These are phyloP conservation scores for Eucalyptus brandiana DNA, from an alignment of 345 rosid genomes.

Conservation along the genomic window DNA sequence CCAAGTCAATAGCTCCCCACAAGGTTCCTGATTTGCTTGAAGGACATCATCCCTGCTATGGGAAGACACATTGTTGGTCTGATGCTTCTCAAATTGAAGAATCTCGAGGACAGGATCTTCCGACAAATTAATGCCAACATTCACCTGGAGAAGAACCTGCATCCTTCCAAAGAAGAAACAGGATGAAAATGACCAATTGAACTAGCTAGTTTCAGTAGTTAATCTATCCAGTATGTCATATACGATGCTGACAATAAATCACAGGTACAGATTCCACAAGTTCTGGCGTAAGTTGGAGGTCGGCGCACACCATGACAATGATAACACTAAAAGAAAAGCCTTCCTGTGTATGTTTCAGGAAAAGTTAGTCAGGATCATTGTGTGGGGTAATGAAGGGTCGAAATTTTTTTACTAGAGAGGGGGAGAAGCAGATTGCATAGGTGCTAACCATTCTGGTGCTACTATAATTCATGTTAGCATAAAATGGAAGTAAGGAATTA, in stretches of 20 bases:
- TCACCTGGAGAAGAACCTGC: slow-evolving; percentile 91
- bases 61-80: slow-evolving; percentile 13
- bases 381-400: not conserved
- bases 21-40: slow-evolving; percentile 42
- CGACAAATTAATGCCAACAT: slow-evolving; percentile 57
- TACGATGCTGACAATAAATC: not conserved
- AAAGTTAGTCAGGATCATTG: not conserved
- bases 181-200: slow-evolving; percentile 31
- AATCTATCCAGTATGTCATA: not conserved
- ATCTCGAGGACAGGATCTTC: slow-evolving; percentile 89
- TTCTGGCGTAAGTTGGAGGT: not conserved
- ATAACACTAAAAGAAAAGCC: not conserved
- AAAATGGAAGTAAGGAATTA: not conserved
- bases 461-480: not conserved
- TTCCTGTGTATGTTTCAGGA: not conserved
- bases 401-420: not conserved
- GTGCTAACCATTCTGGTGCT: not conserved
- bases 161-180: slow-evolving; percentile 81
- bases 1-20: slow-evolving; percentile 81
- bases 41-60: slow-evolving; percentile 20
- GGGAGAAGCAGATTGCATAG: not conserved
- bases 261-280: not conserved
- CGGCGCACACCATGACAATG: not conserved
- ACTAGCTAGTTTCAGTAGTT: not conserved
- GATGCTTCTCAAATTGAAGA: slow-evolving; percentile 89